These are phyloP conservation scores for Arthonia radiata DNA, from an alignment of 495 filamentous ascomycete genomes.

Conservation along the genomic window DNA sequence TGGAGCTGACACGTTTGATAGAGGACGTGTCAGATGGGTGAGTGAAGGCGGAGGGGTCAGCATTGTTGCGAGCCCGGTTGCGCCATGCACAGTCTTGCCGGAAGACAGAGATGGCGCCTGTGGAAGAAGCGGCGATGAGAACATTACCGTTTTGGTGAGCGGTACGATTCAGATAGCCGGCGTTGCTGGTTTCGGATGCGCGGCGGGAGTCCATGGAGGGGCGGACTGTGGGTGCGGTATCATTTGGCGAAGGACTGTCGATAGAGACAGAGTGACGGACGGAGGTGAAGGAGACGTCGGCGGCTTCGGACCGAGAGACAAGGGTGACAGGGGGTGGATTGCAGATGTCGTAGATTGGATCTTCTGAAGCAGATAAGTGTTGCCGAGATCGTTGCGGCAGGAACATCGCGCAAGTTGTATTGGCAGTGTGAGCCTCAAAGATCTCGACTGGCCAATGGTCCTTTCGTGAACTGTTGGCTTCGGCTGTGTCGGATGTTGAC, in stretches of 20 bases:
- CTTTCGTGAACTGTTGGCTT: no score
- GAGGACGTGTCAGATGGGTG: constrained; percentile 97
- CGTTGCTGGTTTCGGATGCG: constrained; percentile 24
- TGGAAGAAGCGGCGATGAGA: constrained; percentile 72
- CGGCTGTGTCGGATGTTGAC: constrained; percentile 26
- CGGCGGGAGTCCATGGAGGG: constrained; percentile 23
- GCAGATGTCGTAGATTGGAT: constrained; percentile 87
- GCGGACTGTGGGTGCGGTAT: constrained; percentile 10
- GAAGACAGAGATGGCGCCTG: constrained; percentile 77
- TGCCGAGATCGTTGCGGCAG: constrained; percentile 61
- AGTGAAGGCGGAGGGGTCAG: constrained; percentile 48
- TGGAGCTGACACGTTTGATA: constrained; percentile 88
- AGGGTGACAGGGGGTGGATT: constrained; percentile 85
- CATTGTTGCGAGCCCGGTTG: constrained; percentile 59
- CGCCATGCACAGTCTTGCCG: constrained; percentile 84
- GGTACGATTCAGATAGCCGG: constrained; percentile 50
- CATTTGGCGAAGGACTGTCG: constrained; percentile 10
- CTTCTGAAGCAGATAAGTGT: constrained; percentile 52
- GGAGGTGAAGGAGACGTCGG: no score
- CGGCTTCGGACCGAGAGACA: constrained; percentile 25
- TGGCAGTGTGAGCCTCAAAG: constrained; percentile 71
- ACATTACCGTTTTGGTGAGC: constrained; percentile 71
- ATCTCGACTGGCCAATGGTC: constrained; percentile 64
- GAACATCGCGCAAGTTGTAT: constrained; percentile 68
- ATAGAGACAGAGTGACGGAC: constrained; percentile 15